phyloP scores from a whole-genome alignment of 805 yeast genomes.

The Metschnikowia matae region DNA sequence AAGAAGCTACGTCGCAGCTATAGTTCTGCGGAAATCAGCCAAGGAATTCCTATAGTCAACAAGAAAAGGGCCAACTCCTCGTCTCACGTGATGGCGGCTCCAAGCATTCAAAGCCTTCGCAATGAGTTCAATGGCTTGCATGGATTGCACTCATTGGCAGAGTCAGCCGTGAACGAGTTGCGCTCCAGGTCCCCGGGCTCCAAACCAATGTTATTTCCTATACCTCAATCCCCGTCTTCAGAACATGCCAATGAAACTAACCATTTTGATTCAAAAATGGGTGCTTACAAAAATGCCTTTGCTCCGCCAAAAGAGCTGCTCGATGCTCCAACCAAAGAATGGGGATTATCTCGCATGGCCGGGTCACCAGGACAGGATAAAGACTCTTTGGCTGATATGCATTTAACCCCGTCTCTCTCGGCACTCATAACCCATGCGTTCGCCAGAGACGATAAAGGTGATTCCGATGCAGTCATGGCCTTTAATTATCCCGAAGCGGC shows the following conservation, averaged over 20 bases:
- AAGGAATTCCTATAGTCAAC: not conserved
- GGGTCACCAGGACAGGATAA: conserved; percentile 2
- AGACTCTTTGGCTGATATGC: conserved; percentile 18
- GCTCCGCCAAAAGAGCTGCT: not conserved
- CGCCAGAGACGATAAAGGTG: conserved; percentile 19
- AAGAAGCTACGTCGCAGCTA: conserved; percentile 12
- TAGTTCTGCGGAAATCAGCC: conserved; percentile 8
- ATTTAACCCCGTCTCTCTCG: conserved; percentile 36
- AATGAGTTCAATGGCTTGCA: conserved; percentile 12
- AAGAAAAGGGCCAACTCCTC: conserved; percentile 21
- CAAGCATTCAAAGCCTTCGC: conserved; percentile 13
- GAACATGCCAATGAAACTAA: not conserved
- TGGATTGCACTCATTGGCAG: conserved; percentile 31
- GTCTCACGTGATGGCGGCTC: conserved; percentile 7
- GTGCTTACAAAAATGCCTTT: not conserved
- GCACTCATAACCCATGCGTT: conserved; percentile 36
- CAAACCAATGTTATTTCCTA: not conserved
- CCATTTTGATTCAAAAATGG: too few relatives aligned
- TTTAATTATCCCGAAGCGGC: conserved; percentile 13
- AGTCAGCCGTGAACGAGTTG: conserved; percentile 31
- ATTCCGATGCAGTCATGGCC: conserved; percentile 12
- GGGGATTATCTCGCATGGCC: conserved; percentile 5
- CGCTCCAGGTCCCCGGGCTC: conserved; percentile 9
- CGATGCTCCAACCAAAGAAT: conserved; percentile 7
- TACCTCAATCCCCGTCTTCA: not conserved